Conservation (phyloP, 2,329 filamentous ascomycete genomes). For the Fusarium austroafricanum region DNA sequence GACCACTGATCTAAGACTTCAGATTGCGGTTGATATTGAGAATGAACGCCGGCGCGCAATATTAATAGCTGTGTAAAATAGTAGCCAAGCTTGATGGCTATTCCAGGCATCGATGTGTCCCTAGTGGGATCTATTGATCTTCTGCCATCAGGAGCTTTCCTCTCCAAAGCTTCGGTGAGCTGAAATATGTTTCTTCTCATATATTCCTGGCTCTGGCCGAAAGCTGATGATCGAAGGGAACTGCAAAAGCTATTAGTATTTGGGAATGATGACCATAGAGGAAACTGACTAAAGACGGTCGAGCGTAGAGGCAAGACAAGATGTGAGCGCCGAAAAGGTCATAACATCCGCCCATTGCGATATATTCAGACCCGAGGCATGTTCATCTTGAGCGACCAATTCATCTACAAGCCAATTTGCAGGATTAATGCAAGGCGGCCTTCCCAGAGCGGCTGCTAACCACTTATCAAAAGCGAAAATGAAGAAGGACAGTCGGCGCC, state of each 20-base stretch:
- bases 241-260: not conserved
- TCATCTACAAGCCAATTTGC: not conserved
- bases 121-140: accelerated
- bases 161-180: not conserved
- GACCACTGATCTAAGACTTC: too few species aligned
- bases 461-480: not conserved
- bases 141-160: accelerated
- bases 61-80: not conserved
- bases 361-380: not conserved
- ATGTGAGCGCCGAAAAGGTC: not conserved
- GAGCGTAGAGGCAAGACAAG: not conserved
- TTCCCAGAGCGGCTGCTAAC: slow-evolving; percentile 5
- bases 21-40: too few species aligned
- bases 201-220: accelerated
- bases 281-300: not conserved
- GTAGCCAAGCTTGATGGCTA: not conserved
- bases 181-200: not conserved
- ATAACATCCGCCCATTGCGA: not conserved
- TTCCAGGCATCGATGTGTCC: not conserved
- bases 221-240: not conserved
- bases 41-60: not conserved
- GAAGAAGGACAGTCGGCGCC: not conserved
- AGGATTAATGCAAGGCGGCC: not conserved
- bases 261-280: too few species aligned
- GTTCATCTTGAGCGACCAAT: not conserved